These are phyloP conservation scores for Lepidium campestre DNA, from an alignment of 441 rosid species.

Conservation along the genomic window DNA sequence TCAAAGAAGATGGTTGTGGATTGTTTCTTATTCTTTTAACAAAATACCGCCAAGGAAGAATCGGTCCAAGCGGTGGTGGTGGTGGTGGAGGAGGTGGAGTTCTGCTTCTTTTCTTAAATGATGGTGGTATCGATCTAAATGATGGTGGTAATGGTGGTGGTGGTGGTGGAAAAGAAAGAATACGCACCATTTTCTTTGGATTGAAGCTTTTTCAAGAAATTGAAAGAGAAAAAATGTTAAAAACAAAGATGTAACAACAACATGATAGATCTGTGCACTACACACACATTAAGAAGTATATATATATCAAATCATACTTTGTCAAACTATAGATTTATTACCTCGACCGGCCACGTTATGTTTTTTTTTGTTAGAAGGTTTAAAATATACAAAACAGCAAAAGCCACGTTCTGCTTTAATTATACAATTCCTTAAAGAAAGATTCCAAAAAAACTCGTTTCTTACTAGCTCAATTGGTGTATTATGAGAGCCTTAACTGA, in stretches of 20 bases:
- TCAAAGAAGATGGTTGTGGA: not conserved
- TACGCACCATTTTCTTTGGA: slow-evolving; percentile 45
- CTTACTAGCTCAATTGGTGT: not conserved
- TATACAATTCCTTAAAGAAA: not conserved
- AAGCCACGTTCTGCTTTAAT: slow-evolving; percentile 9
- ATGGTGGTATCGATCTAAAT: slow-evolving; percentile 3
- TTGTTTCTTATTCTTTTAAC: slow-evolving; percentile 2
- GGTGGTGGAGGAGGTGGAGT: not conserved
- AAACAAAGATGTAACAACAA: not conserved
- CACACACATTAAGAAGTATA: not conserved
- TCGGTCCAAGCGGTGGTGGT: not conserved
- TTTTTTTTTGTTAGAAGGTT: not conserved
- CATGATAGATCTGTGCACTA: not conserved
- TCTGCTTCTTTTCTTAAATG: not conserved
- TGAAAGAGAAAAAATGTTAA: not conserved
- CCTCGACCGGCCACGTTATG: slow-evolving; percentile 19
- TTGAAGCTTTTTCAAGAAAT: slow-evolving; percentile 5
- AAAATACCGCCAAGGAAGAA: slow-evolving; percentile 6
- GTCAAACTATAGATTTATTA: not conserved
- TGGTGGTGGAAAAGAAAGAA: slow-evolving; percentile 13
- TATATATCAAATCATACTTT: not conserved
- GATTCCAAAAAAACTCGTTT: not conserved
- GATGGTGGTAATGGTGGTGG: slow-evolving; percentile 4
- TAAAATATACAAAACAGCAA: too few relatives aligned
- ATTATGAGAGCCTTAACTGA: not conserved